Base-by-base conservation (phyloP, 1,139 yeast genomes). In the Candida glucosophila region DNA sequence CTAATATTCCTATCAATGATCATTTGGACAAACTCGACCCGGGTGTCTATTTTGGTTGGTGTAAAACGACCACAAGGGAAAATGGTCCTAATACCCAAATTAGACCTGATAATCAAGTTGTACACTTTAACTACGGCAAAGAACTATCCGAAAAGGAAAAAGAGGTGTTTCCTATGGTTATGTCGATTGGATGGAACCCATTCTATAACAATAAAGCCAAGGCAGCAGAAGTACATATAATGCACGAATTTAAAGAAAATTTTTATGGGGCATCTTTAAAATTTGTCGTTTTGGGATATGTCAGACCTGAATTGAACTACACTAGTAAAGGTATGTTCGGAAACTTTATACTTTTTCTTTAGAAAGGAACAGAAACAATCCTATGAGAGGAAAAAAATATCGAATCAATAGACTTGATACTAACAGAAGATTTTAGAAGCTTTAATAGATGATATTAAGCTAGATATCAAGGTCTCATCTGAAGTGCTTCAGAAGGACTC, bases 121-220 rank as follows among this genome's bases (percentile, higher is more conserved):
- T 81, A 20, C 51, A 58, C 31, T 69, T 77, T 47, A 77, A 77
- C 36, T 73, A 73, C 44, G 96, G 96, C 1, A 41, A 55, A 6
- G 43, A 52, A 12, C 50, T 85, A 21, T 31, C 40, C 2, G 45
- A 39, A 0, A 44, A 43, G 1, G 67, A 62, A 8, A 71, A 69
- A 24, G 53, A 52, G 9, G 66, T 64, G 1, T 60, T 75, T 15
- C 96, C 96, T 1, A 85, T 86, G 79, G 97, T 88, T 12, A 79
- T 88, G 83, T 83, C 95, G 12, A 70, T 92, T 15, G 99, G 99
- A 2, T 85, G 86, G 83, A 92, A 90, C 47, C 98, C 98, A 11
- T 90, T 79, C 51, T 92, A 77, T 53, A 69, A 77, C 17, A 88
- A 90, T 52, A 67, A 73, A 34, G 67, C 69, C 35, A 79, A 79